Conservation (phyloP, 129 eudicot species). For the Tagetes patula region DNA sequence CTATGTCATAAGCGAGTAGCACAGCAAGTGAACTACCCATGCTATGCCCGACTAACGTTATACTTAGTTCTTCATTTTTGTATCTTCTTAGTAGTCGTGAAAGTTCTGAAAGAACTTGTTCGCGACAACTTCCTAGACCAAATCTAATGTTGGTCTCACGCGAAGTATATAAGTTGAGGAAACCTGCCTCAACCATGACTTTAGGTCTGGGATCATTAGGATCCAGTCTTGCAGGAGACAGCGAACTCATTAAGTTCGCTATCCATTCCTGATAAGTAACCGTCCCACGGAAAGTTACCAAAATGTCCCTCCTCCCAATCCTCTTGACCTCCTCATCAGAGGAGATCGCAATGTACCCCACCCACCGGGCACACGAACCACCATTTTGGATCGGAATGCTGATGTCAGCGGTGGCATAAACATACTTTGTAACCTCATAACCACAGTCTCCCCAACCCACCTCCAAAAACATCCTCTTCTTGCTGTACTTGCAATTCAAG, state of each 20-base stretch:
- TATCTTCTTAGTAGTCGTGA: conserved; percentile 43
- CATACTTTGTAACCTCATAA: conserved; percentile 63
- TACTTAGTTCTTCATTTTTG: conserved; percentile 47
- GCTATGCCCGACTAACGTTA: conserved; percentile 59
- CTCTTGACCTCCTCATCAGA: conserved; percentile 36
- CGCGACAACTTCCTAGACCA: conserved; percentile 58
- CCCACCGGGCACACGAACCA: conserved; percentile 48
- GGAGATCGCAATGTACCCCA: conserved; percentile 61
- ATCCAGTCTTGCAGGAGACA: conserved; percentile 61
- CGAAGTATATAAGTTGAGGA: conserved; percentile 56
- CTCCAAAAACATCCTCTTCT: conserved; percentile 36
- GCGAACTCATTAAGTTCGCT: conserved; percentile 58
- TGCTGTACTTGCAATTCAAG: conserved; percentile 63
- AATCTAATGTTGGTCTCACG: conserved; percentile 43
- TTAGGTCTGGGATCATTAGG: conserved; percentile 53
- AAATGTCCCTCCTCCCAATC: conserved; percentile 61
- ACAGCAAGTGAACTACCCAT: conserved; percentile 68
- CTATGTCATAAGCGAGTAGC: conserved; percentile 52
- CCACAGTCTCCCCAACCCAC: conserved; percentile 57
- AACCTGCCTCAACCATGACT: conserved; percentile 61
- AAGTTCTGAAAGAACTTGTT: conserved; percentile 56
- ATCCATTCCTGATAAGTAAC: conserved; percentile 62
- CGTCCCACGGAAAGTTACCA: conserved; percentile 64
- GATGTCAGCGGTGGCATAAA: conserved; percentile 58
- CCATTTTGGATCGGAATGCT: conserved; percentile 38